Conservation (phyloP, 805 yeast species). For the Suhomyces emberorum region DNA sequence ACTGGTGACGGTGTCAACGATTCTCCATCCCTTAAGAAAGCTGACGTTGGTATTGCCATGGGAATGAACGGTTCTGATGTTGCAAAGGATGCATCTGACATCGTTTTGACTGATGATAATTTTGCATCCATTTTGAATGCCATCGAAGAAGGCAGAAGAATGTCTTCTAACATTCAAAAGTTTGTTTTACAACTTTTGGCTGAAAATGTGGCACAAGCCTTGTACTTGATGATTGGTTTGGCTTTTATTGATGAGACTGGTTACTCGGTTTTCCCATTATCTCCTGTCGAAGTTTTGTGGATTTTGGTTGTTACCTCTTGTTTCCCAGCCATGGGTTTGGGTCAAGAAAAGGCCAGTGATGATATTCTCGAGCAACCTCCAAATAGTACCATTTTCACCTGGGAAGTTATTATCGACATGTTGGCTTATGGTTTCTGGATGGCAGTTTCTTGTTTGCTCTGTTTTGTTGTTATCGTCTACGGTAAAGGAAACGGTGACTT, state of each 20-base stretch:
- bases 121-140: slow-evolving; percentile 78
- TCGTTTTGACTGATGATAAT: slow-evolving; percentile 67
- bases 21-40: slow-evolving; percentile 70
- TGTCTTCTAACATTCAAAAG: slow-evolving; percentile 75
- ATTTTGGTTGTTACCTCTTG: slow-evolving; percentile 75
- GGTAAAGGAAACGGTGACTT: slow-evolving; percentile 64
- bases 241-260: slow-evolving; percentile 63
- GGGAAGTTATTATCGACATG: slow-evolving; percentile 68
- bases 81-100: slow-evolving; percentile 80
- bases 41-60: slow-evolving; percentile 85
- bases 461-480: slow-evolving; percentile 65
- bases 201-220: slow-evolving; percentile 62
- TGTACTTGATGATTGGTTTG: slow-evolving; percentile 67
- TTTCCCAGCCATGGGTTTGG: slow-evolving; percentile 83
- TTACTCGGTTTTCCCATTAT: slow-evolving; percentile 74
- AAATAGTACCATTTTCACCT: slow-evolving; percentile 59
- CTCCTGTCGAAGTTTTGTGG: slow-evolving; percentile 78
- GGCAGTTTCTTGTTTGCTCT: slow-evolving; percentile 66
- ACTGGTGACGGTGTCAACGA: slow-evolving; percentile 75
- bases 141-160: slow-evolving; percentile 76
- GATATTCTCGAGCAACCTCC: slow-evolving; percentile 67
- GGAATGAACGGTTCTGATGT: slow-evolving; percentile 77
- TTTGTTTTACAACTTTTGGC: slow-evolving; percentile 72
- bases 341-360: slow-evolving; percentile 61
- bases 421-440: slow-evolving; percentile 67